phyloP scores from a whole-genome alignment of 2,329 filamentous ascomycete species.

The Stachybotrys chlorohalonatus region DNA sequence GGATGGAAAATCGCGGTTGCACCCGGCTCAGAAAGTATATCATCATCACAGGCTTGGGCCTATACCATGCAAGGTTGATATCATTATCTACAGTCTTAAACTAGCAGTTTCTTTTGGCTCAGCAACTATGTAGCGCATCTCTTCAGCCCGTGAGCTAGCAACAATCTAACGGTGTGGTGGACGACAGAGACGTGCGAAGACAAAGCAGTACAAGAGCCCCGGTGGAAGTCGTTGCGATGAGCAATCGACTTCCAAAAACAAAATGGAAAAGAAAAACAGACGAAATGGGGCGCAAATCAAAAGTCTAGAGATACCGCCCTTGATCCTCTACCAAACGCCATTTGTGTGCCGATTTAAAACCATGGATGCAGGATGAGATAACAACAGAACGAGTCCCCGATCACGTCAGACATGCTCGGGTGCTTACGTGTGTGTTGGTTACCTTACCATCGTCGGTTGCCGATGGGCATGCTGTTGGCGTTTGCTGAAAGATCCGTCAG shows the following conservation, averaged over 20 bases:
- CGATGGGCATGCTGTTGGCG: slow-evolving; percentile 41
- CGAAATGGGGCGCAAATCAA: slow-evolving; percentile 2
- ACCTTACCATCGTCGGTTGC: slow-evolving; percentile 42
- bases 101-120: not conserved
- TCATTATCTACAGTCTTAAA: too few species aligned
- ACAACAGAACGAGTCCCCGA: not conserved
- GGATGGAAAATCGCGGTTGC: too few species aligned
- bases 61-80: too few species aligned
- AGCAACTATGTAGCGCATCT: not conserved
- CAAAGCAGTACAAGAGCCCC: not conserved
- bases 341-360: not conserved
- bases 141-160: not conserved
- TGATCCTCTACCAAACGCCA: slow-evolving; percentile 22
- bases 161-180: not conserved
- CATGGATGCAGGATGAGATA: not conserved
- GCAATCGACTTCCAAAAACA: slow-evolving; percentile 2
- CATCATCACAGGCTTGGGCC: too few species aligned
- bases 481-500: slow-evolving; percentile 30
- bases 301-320: slow-evolving; percentile 12
- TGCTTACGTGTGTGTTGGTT: not conserved
- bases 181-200: not conserved
- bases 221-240: not conserved
- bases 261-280: slow-evolving; percentile 1
- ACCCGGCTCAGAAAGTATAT: too few species aligned
- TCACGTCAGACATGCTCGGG: not conserved